phyloP scores from a whole-genome alignment of 2,329 filamentous ascomycete species.

The Verticillium nubilum region DNA sequence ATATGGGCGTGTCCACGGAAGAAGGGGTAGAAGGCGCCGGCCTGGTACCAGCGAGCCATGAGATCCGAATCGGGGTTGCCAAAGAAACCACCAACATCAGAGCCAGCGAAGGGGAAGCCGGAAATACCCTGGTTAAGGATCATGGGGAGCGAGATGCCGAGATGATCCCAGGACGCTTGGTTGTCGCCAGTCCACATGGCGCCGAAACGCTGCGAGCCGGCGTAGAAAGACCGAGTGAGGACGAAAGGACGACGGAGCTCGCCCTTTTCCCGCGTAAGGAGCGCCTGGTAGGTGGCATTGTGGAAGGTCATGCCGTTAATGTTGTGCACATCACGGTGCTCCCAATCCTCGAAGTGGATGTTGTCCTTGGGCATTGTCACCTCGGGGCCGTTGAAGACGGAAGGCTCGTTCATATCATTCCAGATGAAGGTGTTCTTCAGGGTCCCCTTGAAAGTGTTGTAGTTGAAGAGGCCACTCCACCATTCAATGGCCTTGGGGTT shows the following conservation, averaged over 20 bases:
- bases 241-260: conserved; percentile 85
- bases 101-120: conserved; percentile 89
- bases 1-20: conserved; percentile 98
- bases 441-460: conserved; percentile 80
- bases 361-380: conserved; percentile 99
- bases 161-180: conserved; percentile 85
- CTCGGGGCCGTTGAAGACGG: conserved; percentile 96
- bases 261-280: conserved; percentile 79
- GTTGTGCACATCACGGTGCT: conserved; percentile 96
- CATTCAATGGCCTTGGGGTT: conserved; percentile 86
- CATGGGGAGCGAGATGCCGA: conserved; percentile 90
- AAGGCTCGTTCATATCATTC: conserved; percentile 99
- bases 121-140: conserved; percentile 86
- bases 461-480: conserved; percentile 89
- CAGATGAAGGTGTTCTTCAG: conserved; percentile 86
- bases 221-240: conserved; percentile 86
- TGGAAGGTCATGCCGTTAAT: conserved; percentile 92
- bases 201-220: conserved; percentile 81
- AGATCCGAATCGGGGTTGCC: conserved; percentile 93
- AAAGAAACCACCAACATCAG: conserved; percentile 97
- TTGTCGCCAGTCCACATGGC: conserved; percentile 99
- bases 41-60: conserved; percentile 91
- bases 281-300: conserved; percentile 84
- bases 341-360: conserved; percentile 84
- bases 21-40: conserved; percentile 95